Evolutionary conservation across 768 basidiomycete genomes (phyloP), one percentile per base, ranked within the genome.

Genomic region (Leccinellum rugosiceps): DNA sequence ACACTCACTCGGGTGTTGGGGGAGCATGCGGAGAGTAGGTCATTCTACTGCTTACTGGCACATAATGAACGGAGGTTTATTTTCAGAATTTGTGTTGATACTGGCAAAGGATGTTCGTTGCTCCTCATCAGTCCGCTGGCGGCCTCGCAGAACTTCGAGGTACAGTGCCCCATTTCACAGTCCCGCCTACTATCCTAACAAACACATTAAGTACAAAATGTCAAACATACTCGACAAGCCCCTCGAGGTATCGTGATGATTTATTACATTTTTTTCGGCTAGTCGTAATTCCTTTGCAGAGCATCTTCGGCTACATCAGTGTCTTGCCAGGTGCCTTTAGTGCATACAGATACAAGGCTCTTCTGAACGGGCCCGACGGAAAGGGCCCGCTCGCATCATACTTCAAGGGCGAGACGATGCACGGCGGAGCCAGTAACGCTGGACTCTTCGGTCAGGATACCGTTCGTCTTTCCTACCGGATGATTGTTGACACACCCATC

Each of bases 181-280:
- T 10, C 28, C 19, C 31, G 4, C 15, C 15, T 14, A 31, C 23
- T 41, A 6, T 11, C 57, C 43, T 63, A 32, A 62, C 43, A 57
- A 25, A 45, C 2, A 3, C 15, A 8, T 56, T 5, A 44, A 87
- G 85, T 95, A 96, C 77, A 96, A 96, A 77, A 92, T 92, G 87
- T 93, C 92, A 25, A 94, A 97, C 67, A 91, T 96, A 62, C 83
- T 98, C 34, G 95, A 98, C 72, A 98, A 98, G 72, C 94, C 95
- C 1, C 81, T 94, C 52, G 95, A 98, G 83, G 79, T 92, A 68
- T 51, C 81, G 71, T 35, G 6, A n/a, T 53, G 6, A n/a, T 52
- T 50, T 38, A 14, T 25, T 38, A 55, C 21, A 10, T 48, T 53
- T 34, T 17, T 19, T 11, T 56, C 14, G 13, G 45, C 43, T 58